Base-by-base conservation (phyloP, 2,329 filamentous ascomycete species). In the Madurella fahalii region DNA sequence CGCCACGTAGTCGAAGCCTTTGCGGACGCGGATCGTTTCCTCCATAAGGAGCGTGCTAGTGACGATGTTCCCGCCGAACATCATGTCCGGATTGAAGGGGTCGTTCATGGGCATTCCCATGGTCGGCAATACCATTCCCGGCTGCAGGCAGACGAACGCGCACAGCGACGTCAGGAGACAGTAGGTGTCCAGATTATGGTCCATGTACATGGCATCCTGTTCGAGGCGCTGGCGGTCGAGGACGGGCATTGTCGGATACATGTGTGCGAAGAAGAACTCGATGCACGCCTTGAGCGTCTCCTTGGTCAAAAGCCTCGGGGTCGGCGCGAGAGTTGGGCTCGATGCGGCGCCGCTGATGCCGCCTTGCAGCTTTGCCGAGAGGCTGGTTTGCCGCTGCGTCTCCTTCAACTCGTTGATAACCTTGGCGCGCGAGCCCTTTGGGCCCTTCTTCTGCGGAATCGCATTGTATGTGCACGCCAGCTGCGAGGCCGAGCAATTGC, bases 371-470 rank as follows among this genome's bases (percentile, higher is more conserved):
- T 82, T 84, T 60, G 78, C 78, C 0, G 81, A 80, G 18, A 86
- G 77, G 56, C 81, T 85, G 16, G 82, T 84, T 66, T 85, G 82
- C 61, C 83, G 80, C 64, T 89, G 85, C 0, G 77, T 86, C 65
- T 86, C 84, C 61, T 86, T 80, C 57, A 90, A 69, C 65, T 89
- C 85, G 65, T 84, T 88, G 69, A 90, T 87, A 55, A 90, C 85
- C 69, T 89, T 90, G 48, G 87, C 87, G 57, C 85, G 76, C 32
- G 84, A 87, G 60, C 86, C 86, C 71, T 89, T 89, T 42, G 86
- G 86, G 1, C 86, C 86, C 69, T 89, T 89, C 73, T 89, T 89
- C 72, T 87, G 86, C 1, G 85, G 85, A 37, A 89, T 83, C 34
- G 85, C 83, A 72, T 87, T 85, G 77, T 89, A 90, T 31, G 85